Evolutionary conservation across 2,329 filamentous ascomycete species (phyloP), one percentile per base, ranked within the genome.

Genomic region (Zarea fungicola): DNA sequence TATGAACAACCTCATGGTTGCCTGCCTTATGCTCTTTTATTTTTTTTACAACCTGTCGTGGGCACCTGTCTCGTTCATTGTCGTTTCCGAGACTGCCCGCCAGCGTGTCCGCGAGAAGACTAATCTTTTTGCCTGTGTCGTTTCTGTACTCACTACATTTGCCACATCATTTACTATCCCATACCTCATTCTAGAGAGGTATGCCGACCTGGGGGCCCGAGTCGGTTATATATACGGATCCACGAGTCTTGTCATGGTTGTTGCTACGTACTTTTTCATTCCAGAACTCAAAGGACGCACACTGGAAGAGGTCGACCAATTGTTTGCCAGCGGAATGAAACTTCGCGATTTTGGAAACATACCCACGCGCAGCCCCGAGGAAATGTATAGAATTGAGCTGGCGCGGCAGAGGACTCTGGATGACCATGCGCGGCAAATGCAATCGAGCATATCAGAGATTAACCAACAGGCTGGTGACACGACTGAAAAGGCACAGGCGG

Each of bases 281-380:
- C 71, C 71, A 18, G 74, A 76, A 57, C 69, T 72, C 3, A 69
- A 69, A 21, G 70, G 69, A 2, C 50, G 56, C 18, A 58, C 49
- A 1, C 37, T 59, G 9, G 57, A 59, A 34, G 56, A 58, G 28
- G 53, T 59, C 6, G 57, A 59, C n/a, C 52, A 56, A 31, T 36
- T 59, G 6, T 59, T 59, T 29, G 52, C 50, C 1, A 51, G 50
- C 3, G 54, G 56, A 3, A 48, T 48, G 11, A 48, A 56, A 2
- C 34, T 57, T 19, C 51, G 57, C 13, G 49, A 50, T n/a, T 59
- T 58, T 29, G 37, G 49, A 2, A 42, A 47, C 9, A 25, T 51
- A 6, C 43, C 43, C 16, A 51, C 49, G 2, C 29, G 26, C 8
- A 47, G 36, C n/a, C 42, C 49, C 5, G 11, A 51, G 7, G 42